Conservation (phyloP, 2,329 filamentous ascomycete species). For the Berkeleyomyces basicola region DNA sequence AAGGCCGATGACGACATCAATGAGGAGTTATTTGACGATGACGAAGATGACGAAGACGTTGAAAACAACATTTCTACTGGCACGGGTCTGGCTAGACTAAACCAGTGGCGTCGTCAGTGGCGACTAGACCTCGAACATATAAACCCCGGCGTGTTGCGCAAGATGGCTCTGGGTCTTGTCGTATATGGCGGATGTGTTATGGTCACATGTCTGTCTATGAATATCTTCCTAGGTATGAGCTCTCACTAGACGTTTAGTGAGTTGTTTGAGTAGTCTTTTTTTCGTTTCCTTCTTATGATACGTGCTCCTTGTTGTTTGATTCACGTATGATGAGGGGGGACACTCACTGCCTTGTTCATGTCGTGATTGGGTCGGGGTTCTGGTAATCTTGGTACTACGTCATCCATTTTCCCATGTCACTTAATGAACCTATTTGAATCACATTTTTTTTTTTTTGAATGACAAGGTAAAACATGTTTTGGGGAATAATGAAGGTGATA, state of each 20-base stretch:
- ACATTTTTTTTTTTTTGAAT: neutral
- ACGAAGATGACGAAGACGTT: slow-evolving; percentile 22
- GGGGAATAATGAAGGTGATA: neutral
- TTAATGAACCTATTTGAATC: neutral
- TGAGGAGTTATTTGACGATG: slow-evolving; percentile 38
- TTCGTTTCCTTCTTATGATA: neutral
- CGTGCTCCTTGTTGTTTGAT: neutral
- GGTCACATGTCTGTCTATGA: slow-evolving; percentile 72
- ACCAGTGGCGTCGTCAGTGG: slow-evolving; percentile 35
- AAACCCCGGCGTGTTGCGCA: slow-evolving; percentile 49
- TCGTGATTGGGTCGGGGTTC: neutral
- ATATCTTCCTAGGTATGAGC: slow-evolving; percentile 30
- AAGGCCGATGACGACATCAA: slow-evolving; percentile 85
- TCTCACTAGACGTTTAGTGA: neutral
- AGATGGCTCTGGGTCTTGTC: slow-evolving; percentile 56
- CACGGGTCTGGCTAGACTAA: slow-evolving; percentile 22
- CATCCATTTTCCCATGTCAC: neutral
- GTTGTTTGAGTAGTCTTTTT: neutral
- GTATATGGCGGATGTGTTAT: slow-evolving; percentile 80
- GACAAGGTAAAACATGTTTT: neutral
- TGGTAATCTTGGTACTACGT: neutral
- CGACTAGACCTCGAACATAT: slow-evolving; percentile 46
- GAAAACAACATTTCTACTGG: neutral
- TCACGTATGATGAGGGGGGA: neutral
- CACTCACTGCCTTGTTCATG: neutral